These are phyloP conservation scores for Microcyclospora pomicola DNA, from an alignment of 2,329 filamentous ascomycete genomes.

Conservation along the genomic window DNA sequence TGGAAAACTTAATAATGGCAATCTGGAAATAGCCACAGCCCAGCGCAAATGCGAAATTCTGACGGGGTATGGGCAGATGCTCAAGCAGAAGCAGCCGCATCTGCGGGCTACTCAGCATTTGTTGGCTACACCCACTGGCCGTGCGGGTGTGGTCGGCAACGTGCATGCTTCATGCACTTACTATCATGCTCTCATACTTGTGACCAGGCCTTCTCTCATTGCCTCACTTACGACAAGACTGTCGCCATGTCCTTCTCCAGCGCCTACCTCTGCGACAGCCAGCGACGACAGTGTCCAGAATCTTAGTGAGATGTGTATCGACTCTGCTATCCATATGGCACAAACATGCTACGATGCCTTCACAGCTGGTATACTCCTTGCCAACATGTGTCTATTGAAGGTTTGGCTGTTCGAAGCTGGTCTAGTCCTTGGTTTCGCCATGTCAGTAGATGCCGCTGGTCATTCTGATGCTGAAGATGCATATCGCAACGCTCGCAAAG, in stretches of 20 bases:
- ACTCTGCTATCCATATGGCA: slow-evolving; percentile 28
- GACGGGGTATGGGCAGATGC: no score
- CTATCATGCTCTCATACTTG: slow-evolving; percentile 45
- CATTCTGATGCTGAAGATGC: slow-evolving; percentile 33
- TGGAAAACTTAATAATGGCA: no score
- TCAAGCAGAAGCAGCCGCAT: no score
- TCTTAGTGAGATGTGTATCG: slow-evolving; percentile 5
- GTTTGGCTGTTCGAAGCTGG: slow-evolving; percentile 43
- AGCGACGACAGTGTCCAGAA: slow-evolving; percentile 2
- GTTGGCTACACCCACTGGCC: no score
- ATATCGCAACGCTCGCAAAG: slow-evolving; percentile 37
- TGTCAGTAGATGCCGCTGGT: slow-evolving; percentile 43
- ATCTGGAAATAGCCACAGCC: no score
- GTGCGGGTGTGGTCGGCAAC: no score
- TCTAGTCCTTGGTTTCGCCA: slow-evolving; percentile 41
- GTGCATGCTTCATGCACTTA: slow-evolving; percentile 45
- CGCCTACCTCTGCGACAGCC: no score
- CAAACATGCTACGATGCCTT: slow-evolving; percentile 43
- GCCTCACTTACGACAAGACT: slow-evolving; percentile 27
- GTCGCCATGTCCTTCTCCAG: no score
- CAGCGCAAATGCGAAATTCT: no score
- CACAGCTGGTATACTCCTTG: slow-evolving; percentile 39
- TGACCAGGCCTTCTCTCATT: slow-evolving; percentile 41
- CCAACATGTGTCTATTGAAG: slow-evolving; percentile 49
- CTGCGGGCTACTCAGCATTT: no score